A percentile compares a stretch with the other conserved stretches of the same genome.
Conservation (phyloP, 805 yeast genomes). For the Candida maris region DNA sequence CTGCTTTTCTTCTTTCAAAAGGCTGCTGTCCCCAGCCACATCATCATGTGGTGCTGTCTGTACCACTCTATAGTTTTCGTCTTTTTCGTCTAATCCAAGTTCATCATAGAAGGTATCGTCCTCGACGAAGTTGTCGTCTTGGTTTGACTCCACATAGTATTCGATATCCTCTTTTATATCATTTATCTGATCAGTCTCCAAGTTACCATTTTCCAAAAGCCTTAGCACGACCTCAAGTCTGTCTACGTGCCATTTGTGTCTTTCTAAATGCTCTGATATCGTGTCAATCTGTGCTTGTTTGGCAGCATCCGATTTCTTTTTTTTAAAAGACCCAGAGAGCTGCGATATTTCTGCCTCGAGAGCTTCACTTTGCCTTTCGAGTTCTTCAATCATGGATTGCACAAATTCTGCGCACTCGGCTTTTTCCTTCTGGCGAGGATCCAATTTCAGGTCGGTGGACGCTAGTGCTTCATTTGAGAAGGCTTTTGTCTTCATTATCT, state of each 20-base stretch:
- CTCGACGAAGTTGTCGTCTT: slow-evolving; percentile 88
- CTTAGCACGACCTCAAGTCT: slow-evolving; percentile 76
- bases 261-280: slow-evolving; percentile 56
- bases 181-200: slow-evolving; percentile 74
- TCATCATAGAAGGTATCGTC: slow-evolving; percentile 92
- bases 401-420: slow-evolving; percentile 69
- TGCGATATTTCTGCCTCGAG: slow-evolving; percentile 68
- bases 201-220: slow-evolving; percentile 71
- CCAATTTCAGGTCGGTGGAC: slow-evolving; percentile 49
- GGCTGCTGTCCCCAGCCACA: slow-evolving; percentile 7
- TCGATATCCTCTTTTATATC: slow-evolving; percentile 83
- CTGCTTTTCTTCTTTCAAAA: slow-evolving; percentile 4
- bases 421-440: slow-evolving; percentile 79
- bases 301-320: slow-evolving; percentile 51
- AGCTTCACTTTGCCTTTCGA: slow-evolving; percentile 75
- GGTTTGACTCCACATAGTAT: slow-evolving; percentile 90
- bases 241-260: slow-evolving; percentile 75
- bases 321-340: slow-evolving; percentile 47
- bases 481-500: slow-evolving; percentile 89
- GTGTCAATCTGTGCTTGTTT: slow-evolving; percentile 61
- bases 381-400: slow-evolving; percentile 68
- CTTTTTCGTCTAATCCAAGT: slow-evolving; percentile 60
- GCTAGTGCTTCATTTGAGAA: slow-evolving; percentile 90
- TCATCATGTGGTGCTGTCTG: slow-evolving; percentile 20
- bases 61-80: slow-evolving; percentile 28